Evolutionary conservation across 2,329 filamentous ascomycete genomes (phyloP), one percentile per base, ranked within the genome.

Genomic region (Neocucurbitaria cava): DNA sequence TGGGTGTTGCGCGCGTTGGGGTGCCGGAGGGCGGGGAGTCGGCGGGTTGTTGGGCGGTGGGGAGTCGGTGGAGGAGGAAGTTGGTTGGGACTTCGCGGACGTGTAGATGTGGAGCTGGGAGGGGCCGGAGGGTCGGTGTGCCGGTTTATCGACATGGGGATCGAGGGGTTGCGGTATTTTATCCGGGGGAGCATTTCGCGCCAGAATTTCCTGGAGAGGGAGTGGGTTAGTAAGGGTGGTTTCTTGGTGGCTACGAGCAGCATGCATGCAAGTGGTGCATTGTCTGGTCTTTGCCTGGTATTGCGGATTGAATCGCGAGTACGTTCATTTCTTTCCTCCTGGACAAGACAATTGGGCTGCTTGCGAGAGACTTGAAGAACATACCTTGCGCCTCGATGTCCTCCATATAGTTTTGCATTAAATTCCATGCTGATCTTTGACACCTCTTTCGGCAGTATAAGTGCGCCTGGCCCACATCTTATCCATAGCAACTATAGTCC

Each of bases 141-240:
- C 54, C 90, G 89, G 75, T 89, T 88, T 67, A 96, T 86, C 54
- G 90, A 87, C 84, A 98, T 96, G 39, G 89, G 86, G 41, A 97
- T 77, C 11, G 87, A 79, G 0, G 95, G 95, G 76, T 99, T 99
- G 83, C 96, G 89, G 80, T 88, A 99, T 83, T 99, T 97, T 64
- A 99, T 82, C 52, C 91, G 87, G 20, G 91, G 91, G 43, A 98
- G 87, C 73, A 87, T 89, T 56, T 88, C 82, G 61, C 85, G 87
- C 91, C 92, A 96, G 84, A 99, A 97, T 80, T 91, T 91, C 70
- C 93, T 96, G 62, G 38, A 26, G 9, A 3, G 21, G 11, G n/a
- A n/a, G n/a, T n/a, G 21, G 15, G 38, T 40, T 39, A 17, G 43
- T 42, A 42, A 53, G 20, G 54, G 48, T 46, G n/a, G 24, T n/a